Base-by-base conservation (phyloP, 176 grass and related monocot genomes). In the Thinopyrum elongatum region DNA sequence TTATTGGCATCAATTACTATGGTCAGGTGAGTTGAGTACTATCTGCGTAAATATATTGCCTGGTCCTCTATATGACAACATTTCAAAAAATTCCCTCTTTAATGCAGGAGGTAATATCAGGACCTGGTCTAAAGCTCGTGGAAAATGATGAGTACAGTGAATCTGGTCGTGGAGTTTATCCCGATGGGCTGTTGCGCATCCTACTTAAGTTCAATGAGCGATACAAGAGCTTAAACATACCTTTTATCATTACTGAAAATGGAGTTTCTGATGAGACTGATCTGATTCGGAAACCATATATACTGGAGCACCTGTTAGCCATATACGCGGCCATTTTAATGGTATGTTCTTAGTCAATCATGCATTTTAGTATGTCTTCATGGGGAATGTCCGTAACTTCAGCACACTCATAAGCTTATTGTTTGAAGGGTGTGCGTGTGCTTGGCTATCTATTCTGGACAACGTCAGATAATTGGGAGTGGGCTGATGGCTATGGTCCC, bases 391-490 rank as follows among this genome's bases (percentile, higher is more conserved):
- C 38, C 15, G 13, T 76, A 69, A 22, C 28, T 87, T 27, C 27
- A 76, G 28, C 49, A 57, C 44, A 70, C 44, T 84, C 38, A 80
- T 83, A 61, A 11, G 22, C 76, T 53, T 76, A 80, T 53, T 82
- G 19, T 90, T 89, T 94, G 59, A 76, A 95, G 96, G 96, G 96
- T 74, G 93, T 98, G 36, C 87, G 79, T 63, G 90, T 98, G 34
- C 88, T 98, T 90, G 93, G 93, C 86, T 98, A 95, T 94, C 65
- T 98, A 41, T 95, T 98, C 80, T 98, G 96, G 96, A 95, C 93
- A 82, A 98, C 87, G 67, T 98, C 96, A 9, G 96, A 98, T 90
- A 98, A 95, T 84, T 98, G 93, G 96, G 93, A 98, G 85, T 95
- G 96, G 96, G 96, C 96, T 11, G 96, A 98, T 91, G 96, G 96